Conservation (phyloP, 495 filamentous ascomycete genomes). For the Gamarada debralockiae region DNA sequence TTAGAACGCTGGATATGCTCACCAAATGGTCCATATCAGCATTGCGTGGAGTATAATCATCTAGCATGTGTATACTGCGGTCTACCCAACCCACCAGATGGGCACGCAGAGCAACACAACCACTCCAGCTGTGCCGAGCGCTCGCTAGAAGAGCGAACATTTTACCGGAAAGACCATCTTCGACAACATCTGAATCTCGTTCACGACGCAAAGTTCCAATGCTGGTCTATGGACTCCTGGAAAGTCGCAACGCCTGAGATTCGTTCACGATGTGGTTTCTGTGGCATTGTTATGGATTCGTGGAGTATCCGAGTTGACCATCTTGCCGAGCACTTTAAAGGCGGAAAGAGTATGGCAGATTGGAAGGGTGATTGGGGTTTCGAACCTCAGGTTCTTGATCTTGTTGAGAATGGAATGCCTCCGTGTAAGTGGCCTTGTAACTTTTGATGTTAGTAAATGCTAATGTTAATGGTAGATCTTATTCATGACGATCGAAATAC, state of each 20-base stretch:
- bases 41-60: constrained; percentile 28
- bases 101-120: constrained; percentile 69
- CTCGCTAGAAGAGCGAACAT: constrained; percentile 62
- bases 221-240: constrained; percentile 66
- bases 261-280: constrained; percentile 70
- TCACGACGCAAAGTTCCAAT: constrained; percentile 59
- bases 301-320: constrained; percentile 64
- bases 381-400: constrained; percentile 49
- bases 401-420: constrained; percentile 64
- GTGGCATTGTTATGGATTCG: constrained; percentile 51
- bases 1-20: constrained; percentile 80
- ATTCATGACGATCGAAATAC: constrained; percentile 54
- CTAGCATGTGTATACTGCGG: constrained; percentile 67
- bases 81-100: constrained; percentile 46
- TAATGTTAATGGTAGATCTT: constrained; percentile 33
- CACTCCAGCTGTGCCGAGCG: constrained; percentile 65
- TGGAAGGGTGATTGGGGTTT: constrained; percentile 76
- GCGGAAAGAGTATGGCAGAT: constrained; percentile 61
- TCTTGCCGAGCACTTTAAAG: constrained; percentile 65
- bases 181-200: constrained; percentile 78
- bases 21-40: constrained; percentile 49
- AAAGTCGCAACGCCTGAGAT: constrained; percentile 55
- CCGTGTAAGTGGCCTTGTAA: constrained; percentile 17
- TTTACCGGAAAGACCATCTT: constrained; percentile 81
- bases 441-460: not conserved